These are phyloP conservation scores for Fistulifera pelliculosa DNA, from an alignment of 108 stramenopile species.

Conservation along the genomic window DNA sequence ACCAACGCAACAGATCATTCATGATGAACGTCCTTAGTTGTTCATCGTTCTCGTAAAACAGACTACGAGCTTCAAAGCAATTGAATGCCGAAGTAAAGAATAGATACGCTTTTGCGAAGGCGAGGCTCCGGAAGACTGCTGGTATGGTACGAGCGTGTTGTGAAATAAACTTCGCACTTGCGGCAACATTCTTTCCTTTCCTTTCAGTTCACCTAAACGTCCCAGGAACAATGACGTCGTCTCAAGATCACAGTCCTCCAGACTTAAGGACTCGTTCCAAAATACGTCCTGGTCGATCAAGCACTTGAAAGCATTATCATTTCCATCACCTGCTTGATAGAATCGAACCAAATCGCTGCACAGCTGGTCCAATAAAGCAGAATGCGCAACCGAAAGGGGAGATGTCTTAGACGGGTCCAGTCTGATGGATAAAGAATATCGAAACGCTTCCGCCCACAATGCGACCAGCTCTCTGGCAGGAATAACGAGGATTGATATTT, in stretches of 20 bases:
- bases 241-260: too few relatives aligned
- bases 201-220: too few relatives aligned
- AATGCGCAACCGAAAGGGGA: conserved; percentile 8
- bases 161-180: conserved; percentile 10
- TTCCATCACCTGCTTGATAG: too few relatives aligned
- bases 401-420: not conserved
- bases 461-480: not conserved
- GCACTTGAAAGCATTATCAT: too few relatives aligned
- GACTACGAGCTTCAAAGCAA: conserved; percentile 1
- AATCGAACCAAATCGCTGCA: too few relatives aligned
- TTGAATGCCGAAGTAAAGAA: conserved; percentile 22
- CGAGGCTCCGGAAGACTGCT: conserved; percentile 9
- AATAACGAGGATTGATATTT: not conserved
- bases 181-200: too few relatives aligned
- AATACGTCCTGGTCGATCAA: too few relatives aligned
- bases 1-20: conserved; percentile 69
- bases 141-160: conserved; percentile 6
- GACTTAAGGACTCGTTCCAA: too few relatives aligned
- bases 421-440: not conserved
- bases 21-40: conserved; percentile 44
- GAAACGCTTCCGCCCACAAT: not conserved
- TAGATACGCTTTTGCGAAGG: conserved; percentile 20
- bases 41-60: conserved; percentile 8
- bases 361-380: not conserved
- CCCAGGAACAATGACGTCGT: too few relatives aligned